Conservation (phyloP, 1,284 basidiomycete genomes). For the Cutaneotrichosporon sp. region DNA sequence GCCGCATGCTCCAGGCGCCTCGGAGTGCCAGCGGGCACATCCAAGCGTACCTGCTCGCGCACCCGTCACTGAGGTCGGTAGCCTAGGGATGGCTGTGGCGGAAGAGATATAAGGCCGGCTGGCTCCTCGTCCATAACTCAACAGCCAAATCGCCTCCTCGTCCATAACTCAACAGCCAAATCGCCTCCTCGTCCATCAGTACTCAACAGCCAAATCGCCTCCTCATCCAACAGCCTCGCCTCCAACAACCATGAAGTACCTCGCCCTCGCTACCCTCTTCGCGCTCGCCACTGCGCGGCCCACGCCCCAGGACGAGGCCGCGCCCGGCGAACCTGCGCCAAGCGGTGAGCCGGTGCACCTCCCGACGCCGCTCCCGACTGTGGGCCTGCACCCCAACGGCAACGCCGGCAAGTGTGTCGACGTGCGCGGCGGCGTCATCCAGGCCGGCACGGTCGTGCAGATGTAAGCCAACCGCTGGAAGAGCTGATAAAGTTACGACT, state of each 20-base stretch:
- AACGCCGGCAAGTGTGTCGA: constrained; percentile 38
- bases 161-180: no score
- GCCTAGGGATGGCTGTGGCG: no score
- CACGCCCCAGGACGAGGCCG: constrained; percentile 15
- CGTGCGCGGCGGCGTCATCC: constrained; percentile 20
- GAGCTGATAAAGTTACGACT: constrained; percentile 21
- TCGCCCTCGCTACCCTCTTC: constrained; percentile 14
- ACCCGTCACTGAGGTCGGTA: no score
- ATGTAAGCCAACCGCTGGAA: neutral
- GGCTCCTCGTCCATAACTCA: no score
- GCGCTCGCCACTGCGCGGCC: constrained; percentile 11
- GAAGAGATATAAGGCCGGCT: no score
- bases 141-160: no score
- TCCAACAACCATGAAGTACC: neutral
- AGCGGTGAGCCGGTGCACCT: constrained; percentile 1
- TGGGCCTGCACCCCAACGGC: constrained; percentile 37
- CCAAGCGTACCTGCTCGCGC: no score
- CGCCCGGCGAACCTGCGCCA: neutral
- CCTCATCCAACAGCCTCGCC: constrained; percentile 2
- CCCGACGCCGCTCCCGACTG: constrained; percentile 21
- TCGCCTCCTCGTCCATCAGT: neutral
- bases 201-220: neutral
- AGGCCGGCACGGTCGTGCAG: constrained; percentile 28
- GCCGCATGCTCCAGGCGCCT: neutral
- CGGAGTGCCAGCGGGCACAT: neutral